Evolutionary conservation across 805 yeast genomes (phyloP), one percentile per base, ranked within the genome.

Genomic region (Saccharomyces paradoxus): DNA sequence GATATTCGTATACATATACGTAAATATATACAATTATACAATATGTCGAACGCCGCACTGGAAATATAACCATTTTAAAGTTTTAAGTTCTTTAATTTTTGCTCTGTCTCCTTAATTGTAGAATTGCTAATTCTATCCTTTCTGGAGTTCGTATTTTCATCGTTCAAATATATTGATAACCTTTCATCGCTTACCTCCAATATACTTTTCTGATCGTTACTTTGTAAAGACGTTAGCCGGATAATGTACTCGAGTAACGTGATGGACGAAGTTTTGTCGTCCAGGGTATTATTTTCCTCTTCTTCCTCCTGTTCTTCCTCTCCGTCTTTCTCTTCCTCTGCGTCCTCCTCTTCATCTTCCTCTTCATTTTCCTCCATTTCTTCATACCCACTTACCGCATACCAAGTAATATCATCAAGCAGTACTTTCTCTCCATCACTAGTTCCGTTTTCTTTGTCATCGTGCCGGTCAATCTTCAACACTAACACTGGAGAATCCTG

Each of bases 401-500:
- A 56, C 83, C 84, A 82, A 46, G 73, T 75, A n/a, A 73, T 41
- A 17, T 58, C 52, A 8, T 56, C 65, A 9, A n/a, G 4, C 1
- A 8, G 24, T 3, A 12, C 24, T 9, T 37, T 37, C 12, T 37
- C 44, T 17, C 10, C 44, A 7, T 57, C 63, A 55, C 49, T 66
- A 59, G 52, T 67, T 48, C 30, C 68, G 60, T 50, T 66, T 2
- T 60, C 56, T 12, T 53, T 57, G 1, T 46, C 56, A 31, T 60
- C 60, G 22, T 63, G 56, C 27, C 64, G 67, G 27, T 62, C 65
- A 1, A 76, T 64, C 60, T 87, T 87, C 37, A 87, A 63, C 1
- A 86, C 83, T 52, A 87, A 70, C 0, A 87, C 92, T 0, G 94
- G 89, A 0, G 82, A 71, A 48, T 76, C 75, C 46, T 81, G 74